Evolutionary conservation across 78 protist genomes (phyloP).

Genomic region (Dictyostelium intermedium): DNA sequence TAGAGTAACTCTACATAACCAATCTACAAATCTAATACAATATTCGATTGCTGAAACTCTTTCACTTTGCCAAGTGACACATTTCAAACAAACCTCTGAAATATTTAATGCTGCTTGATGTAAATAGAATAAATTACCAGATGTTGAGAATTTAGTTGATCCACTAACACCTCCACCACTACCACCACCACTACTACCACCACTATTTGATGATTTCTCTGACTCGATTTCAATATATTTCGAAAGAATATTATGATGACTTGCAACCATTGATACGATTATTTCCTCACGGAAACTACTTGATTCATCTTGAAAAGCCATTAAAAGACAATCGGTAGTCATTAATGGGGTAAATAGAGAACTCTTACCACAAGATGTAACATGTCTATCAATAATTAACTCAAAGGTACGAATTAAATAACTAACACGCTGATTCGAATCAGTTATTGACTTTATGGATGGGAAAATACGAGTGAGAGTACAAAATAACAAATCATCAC

Average conservation of each 20-base stretch:
- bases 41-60: slow-evolving; percentile 57
- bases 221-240: background rate
- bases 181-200: background rate
- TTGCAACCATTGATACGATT: slow-evolving; percentile 62
- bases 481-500: slow-evolving; percentile 44
- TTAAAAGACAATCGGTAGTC: background rate
- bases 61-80: slow-evolving; percentile 49
- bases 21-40: slow-evolving; percentile 69
- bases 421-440: slow-evolving; percentile 55
- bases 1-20: slow-evolving; percentile 64
- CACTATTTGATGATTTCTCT: too few species aligned
- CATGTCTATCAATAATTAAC: slow-evolving; percentile 54
- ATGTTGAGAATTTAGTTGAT: background rate
- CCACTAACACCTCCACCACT: background rate
- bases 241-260: slow-evolving; percentile 57
- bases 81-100: slow-evolving; percentile 57
- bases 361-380: slow-evolving; percentile 31
- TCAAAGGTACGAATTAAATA: slow-evolving; percentile 66
- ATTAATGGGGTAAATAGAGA: slow-evolving; percentile 43
- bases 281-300: slow-evolving; percentile 63
- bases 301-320: slow-evolving; percentile 50
- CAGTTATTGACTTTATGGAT: slow-evolving; percentile 46
- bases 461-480: slow-evolving; percentile 44
- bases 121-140: slow-evolving; percentile 8
- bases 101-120: slow-evolving; percentile 66